A percentile compares a stretch with the other conserved stretches of the same genome.
These are phyloP conservation scores for Fusarium agapanthi DNA, from an alignment of 2,329 filamentous ascomycete genomes.

Conservation along the genomic window DNA sequence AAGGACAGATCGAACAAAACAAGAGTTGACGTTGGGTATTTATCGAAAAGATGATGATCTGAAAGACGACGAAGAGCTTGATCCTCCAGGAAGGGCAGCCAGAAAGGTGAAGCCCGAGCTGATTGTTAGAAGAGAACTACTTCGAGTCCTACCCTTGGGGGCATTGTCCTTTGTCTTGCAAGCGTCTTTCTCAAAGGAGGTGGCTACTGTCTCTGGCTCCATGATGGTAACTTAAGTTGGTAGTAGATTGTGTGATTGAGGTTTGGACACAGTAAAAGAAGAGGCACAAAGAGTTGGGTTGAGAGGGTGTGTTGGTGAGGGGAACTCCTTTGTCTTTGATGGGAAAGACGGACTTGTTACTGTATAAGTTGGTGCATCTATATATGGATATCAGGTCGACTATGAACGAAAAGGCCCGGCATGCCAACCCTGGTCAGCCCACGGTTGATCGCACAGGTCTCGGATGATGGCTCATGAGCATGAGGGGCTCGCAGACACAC, in stretches of 20 bases:
- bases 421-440: slow-evolving; percentile 27
- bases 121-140: slow-evolving; percentile 40
- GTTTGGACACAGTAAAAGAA: slow-evolving; percentile 1
- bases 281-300: slow-evolving; percentile 23
- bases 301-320: slow-evolving; percentile 19
- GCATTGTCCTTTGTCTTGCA: slow-evolving; percentile 39
- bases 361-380: slow-evolving; percentile 29
- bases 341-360: slow-evolving; percentile 34
- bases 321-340: slow-evolving; percentile 23
- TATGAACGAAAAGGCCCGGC: slow-evolving; percentile 19
- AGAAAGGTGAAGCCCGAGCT: slow-evolving; percentile 43
- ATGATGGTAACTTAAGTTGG: slow-evolving; percentile 19
- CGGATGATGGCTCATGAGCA: slow-evolving; percentile 17
- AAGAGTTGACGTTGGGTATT: slow-evolving; percentile 7
- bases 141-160: slow-evolving; percentile 36
- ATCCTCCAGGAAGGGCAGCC: slow-evolving; percentile 38
- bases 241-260: background rate
- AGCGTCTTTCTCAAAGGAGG: slow-evolving; percentile 41
- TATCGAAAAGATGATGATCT: slow-evolving; percentile 42
- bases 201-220: slow-evolving; percentile 36
- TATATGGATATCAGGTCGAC: slow-evolving; percentile 18
- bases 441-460: slow-evolving; percentile 29
- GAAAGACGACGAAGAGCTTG: slow-evolving; percentile 32
- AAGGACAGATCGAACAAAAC: slow-evolving; percentile 20
- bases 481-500: slow-evolving; percentile 24